These are phyloP conservation scores for Xylaria scruposa DNA, from an alignment of 495 filamentous ascomycete species.

Conservation along the genomic window DNA sequence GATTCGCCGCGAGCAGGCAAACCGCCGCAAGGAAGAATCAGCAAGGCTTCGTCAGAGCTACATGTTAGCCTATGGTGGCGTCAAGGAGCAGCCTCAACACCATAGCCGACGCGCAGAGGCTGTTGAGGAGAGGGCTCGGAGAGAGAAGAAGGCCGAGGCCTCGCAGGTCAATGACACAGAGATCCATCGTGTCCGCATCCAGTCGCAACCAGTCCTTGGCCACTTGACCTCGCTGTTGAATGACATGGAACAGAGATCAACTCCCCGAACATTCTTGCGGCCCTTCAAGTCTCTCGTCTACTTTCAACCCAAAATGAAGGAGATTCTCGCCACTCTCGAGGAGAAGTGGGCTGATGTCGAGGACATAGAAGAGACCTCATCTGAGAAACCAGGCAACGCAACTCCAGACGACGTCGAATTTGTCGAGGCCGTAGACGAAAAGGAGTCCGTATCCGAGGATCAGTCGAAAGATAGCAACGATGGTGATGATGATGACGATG, in stretches of 20 bases:
- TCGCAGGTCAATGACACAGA: slow-evolving; percentile 35
- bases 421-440: slow-evolving; percentile 29
- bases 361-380: slow-evolving; percentile 34
- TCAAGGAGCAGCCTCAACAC: slow-evolving; percentile 24
- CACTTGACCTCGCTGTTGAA: slow-evolving; percentile 39
- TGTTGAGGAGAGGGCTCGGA: slow-evolving; percentile 27
- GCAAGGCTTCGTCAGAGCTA: slow-evolving; percentile 39
- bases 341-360: slow-evolving; percentile 45
- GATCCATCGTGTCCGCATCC: slow-evolving; percentile 48
- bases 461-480: slow-evolving; percentile 19
- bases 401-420: slow-evolving; percentile 34
- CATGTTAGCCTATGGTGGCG: slow-evolving; percentile 27
- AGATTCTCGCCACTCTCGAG: slow-evolving; percentile 44
- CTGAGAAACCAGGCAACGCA: slow-evolving; percentile 25
- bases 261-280: slow-evolving; percentile 44
- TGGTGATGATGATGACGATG: slow-evolving; percentile 29
- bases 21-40: slow-evolving; percentile 39
- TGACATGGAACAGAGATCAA: slow-evolving; percentile 33
- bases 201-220: slow-evolving; percentile 44
- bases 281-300: slow-evolving; percentile 51
- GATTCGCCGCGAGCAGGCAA: slow-evolving; percentile 40
- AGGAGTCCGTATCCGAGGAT: slow-evolving; percentile 21
- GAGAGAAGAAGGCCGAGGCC: slow-evolving; percentile 34
- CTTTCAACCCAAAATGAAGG: slow-evolving; percentile 46
- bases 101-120: slow-evolving; percentile 5